A percentile compares a stretch with the other conserved stretches of the same genome.
phyloP scores from a whole-genome alignment of 73 alveolate species.

The Stentor coeruleus region DNA sequence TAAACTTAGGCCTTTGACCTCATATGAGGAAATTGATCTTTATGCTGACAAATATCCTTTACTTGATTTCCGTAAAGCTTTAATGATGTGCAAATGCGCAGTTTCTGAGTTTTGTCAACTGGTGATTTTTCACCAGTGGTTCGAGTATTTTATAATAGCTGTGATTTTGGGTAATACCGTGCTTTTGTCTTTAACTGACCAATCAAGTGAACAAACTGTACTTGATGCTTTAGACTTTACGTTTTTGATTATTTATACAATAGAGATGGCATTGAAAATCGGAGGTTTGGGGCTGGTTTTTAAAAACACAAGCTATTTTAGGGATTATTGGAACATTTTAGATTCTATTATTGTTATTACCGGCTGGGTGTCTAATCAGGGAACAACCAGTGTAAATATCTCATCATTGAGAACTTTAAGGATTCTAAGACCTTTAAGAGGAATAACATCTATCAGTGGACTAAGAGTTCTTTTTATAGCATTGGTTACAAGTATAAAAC shows the following conservation, averaged over 20 bases:
- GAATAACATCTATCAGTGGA: slow-evolving; percentile 88
- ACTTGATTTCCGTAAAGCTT: neutral
- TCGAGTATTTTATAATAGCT: neutral
- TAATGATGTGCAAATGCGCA: neutral
- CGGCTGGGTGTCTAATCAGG: neutral
- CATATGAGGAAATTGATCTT: neutral
- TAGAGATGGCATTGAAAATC: slow-evolving; percentile 13
- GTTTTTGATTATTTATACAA: neutral
- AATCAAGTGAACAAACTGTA: neutral
- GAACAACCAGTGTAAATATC: slow-evolving; percentile 40
- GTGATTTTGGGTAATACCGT: slow-evolving; percentile 9
- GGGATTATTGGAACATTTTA: slow-evolving; percentile 67
- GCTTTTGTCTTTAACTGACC: neutral
- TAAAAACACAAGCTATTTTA: slow-evolving; percentile 31
- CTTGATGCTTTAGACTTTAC: neutral
- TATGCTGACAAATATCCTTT: neutral
- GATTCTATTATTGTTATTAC: slow-evolving; percentile 50
- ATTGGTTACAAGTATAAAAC: slow-evolving; percentile 73
- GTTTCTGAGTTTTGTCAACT: neutral
- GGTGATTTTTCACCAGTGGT: neutral
- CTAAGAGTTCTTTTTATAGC: slow-evolving; percentile 82
- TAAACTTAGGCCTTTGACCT: neutral
- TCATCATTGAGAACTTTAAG: slow-evolving; percentile 64
- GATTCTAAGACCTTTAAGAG: slow-evolving; percentile 92
- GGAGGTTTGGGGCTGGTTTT: neutral